Evolutionary conservation across 2,329 filamentous ascomycete genomes (phyloP), one percentile per base, ranked within the genome.

Genomic region (Verticillium albo-atrum): DNA sequence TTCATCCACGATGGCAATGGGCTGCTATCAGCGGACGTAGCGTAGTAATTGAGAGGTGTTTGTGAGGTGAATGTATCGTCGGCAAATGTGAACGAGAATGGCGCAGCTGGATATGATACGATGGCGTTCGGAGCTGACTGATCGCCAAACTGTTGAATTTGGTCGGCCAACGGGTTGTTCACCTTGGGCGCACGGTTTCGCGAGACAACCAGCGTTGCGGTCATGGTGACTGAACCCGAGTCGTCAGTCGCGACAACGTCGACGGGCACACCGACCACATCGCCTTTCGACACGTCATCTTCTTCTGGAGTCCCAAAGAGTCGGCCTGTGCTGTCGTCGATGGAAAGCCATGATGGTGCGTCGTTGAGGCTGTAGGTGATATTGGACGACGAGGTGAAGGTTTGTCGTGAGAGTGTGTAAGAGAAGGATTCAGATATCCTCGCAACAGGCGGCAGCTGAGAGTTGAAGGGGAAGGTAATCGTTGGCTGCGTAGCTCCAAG

Each of bases 1-100:
- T 77, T 76, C 52, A 96, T 77, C 92, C 92, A 97, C 1, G 91
- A 88, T 23, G 92, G 92, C 35, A 97, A 76, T 35, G 92, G 92
- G n/a, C 89, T 90, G 68, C 90, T 90, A 68, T 94, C 84, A 5
- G 79, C 80, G 4, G 90, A 89, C 3, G 89, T 86, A 9, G 91
- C 90, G 69, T 95, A 94, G 72, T 92, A 96, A 60, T 86, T 85
- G 56, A 87, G 79, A 17, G 74, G 76, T 10, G 77, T 74, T 3
- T 73, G 75, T 50, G 82, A 74, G n/a, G 77, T 77, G 70, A 96
- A 96, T 0, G 89, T 91, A 20, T 84, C 74, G 5, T 68, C 65
- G 52, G 81, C 75, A 63, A 88, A 85, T 2, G 72, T 69, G 62
- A 86, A 84, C 6, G 72, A 72, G 71, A 88, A 86, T 4, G 73